Percentiles rank a stretch among this genome's conserved stretches.
phyloP scores from a whole-genome alignment of 139 green algal species.

The Cymbomonas tetramitiformis region DNA sequence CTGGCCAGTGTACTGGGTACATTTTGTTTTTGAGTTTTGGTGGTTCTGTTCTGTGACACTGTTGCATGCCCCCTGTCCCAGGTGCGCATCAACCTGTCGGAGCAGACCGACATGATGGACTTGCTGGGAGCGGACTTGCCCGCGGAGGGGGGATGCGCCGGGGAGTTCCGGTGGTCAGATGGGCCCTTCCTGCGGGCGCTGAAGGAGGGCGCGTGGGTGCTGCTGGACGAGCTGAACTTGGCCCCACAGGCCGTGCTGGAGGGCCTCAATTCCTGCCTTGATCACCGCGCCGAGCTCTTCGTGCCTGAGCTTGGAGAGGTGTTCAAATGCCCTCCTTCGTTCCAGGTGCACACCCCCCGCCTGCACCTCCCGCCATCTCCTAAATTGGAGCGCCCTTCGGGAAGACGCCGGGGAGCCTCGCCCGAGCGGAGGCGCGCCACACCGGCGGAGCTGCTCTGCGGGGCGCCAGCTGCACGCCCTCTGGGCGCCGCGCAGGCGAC shows the following conservation, averaged over 20 bases:
- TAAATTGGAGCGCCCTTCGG: too few species aligned
- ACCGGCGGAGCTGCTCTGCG: too few species aligned
- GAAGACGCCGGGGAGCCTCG: too few species aligned
- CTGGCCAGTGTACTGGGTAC: too few species aligned
- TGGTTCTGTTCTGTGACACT: neutral
- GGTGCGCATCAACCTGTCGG: conserved; percentile 87
- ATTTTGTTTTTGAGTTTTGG: too few species aligned
- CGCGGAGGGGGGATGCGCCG: conserved; percentile 50
- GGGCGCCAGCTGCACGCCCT: too few species aligned
- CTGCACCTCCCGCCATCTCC: too few species aligned
- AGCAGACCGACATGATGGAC: conserved; percentile 98
- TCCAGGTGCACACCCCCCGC: conserved; percentile 47
- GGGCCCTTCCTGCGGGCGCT: conserved; percentile 82
- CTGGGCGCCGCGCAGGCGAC: too few species aligned
- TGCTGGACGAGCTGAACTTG: conserved; percentile 98
- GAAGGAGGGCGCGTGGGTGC: conserved; percentile 73
- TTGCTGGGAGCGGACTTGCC: conserved; percentile 90
- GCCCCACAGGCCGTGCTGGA: conserved; percentile 74
- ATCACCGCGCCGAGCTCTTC: conserved; percentile 85
- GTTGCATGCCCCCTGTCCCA: conserved; percentile 34
- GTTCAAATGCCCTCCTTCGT: conserved; percentile 55
- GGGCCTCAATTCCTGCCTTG: conserved; percentile 86
- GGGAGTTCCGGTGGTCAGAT: conserved; percentile 82
- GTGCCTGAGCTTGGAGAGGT: conserved; percentile 74
- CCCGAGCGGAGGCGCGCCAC: too few species aligned